Evolutionary conservation across 495 filamentous ascomycete genomes (phyloP).

Genomic region (Usnea hakonensis): DNA sequence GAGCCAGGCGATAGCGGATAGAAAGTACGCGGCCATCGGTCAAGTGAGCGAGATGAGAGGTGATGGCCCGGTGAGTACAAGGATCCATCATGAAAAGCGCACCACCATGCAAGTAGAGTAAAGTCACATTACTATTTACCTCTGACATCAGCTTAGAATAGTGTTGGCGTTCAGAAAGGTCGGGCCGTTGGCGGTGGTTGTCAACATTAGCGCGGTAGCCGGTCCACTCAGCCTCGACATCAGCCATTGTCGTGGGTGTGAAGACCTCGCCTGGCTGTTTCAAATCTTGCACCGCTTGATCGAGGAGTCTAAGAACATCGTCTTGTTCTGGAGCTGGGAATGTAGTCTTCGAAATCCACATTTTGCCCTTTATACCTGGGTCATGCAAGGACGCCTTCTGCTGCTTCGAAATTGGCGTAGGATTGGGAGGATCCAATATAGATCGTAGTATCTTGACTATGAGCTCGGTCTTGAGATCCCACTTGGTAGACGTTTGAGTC

Average conservation of each 20-base stretch:
- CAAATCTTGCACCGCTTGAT: slow-evolving; percentile 57
- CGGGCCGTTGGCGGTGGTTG: slow-evolving; percentile 45
- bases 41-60: slow-evolving; percentile 40
- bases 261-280: slow-evolving; percentile 37
- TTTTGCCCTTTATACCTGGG: slow-evolving; percentile 62
- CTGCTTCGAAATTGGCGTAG: slow-evolving; percentile 46
- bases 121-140: slow-evolving; percentile 52
- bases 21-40: slow-evolving; percentile 58
- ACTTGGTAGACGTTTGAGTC: slow-evolving; percentile 61
- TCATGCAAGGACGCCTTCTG: slow-evolving; percentile 58
- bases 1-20: slow-evolving; percentile 82
- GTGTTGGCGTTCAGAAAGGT: slow-evolving; percentile 60
- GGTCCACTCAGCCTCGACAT: slow-evolving; percentile 83
- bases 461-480: slow-evolving; percentile 71
- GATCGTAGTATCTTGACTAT: slow-evolving; percentile 62
- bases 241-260: slow-evolving; percentile 43
- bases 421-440: slow-evolving; percentile 40
- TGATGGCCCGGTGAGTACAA: slow-evolving; percentile 48
- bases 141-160: slow-evolving; percentile 69
- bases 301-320: slow-evolving; percentile 51
- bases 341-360: slow-evolving; percentile 69
- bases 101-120: slow-evolving; percentile 87
- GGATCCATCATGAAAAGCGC: slow-evolving; percentile 79
- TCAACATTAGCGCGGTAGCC: slow-evolving; percentile 56
- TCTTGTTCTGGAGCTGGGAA: slow-evolving; percentile 49